Evolutionary conservation across 78 protist species (phyloP).

Genomic region (Protostelium mycophagum): DNA sequence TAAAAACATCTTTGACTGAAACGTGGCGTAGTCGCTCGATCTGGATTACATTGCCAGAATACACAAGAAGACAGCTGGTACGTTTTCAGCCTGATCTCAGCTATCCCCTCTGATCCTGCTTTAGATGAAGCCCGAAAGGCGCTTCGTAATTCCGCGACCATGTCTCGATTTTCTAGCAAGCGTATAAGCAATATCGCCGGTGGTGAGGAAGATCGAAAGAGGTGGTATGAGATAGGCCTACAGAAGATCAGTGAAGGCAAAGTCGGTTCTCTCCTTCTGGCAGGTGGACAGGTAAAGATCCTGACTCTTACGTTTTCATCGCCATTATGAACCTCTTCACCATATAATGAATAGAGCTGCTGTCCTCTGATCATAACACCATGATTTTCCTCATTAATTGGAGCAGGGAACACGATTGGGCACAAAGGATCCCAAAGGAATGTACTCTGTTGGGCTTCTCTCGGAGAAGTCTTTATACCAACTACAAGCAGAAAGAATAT

Average conservation of each 20-base stretch:
- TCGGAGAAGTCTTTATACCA: slow-evolving; percentile 88
- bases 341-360: not conserved
- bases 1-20: slow-evolving; percentile 17
- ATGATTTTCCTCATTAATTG: not conserved
- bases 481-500: slow-evolving; percentile 87
- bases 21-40: slow-evolving; percentile 6
- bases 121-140: not conserved
- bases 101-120: not conserved
- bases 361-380: not conserved
- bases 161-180: slow-evolving; percentile 21
- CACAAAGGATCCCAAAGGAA: slow-evolving; percentile 89
- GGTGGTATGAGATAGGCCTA: slow-evolving; percentile 54
- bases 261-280: slow-evolving; percentile 74
- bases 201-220: slow-evolving; percentile 5
- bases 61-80: not conserved
- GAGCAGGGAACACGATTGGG: slow-evolving; percentile 91
- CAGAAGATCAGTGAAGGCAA: slow-evolving; percentile 43
- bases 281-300: slow-evolving; percentile 85
- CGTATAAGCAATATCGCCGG: slow-evolving; percentile 29
- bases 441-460: slow-evolving; percentile 86
- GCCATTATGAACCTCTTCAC: too few species aligned
- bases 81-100: not conserved
- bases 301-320: not conserved
- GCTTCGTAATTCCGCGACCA: slow-evolving; percentile 19
- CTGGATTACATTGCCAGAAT: not conserved